Base-by-base conservation (phyloP, 2,329 filamentous ascomycete species). In the Colletotrichum coccodes region DNA sequence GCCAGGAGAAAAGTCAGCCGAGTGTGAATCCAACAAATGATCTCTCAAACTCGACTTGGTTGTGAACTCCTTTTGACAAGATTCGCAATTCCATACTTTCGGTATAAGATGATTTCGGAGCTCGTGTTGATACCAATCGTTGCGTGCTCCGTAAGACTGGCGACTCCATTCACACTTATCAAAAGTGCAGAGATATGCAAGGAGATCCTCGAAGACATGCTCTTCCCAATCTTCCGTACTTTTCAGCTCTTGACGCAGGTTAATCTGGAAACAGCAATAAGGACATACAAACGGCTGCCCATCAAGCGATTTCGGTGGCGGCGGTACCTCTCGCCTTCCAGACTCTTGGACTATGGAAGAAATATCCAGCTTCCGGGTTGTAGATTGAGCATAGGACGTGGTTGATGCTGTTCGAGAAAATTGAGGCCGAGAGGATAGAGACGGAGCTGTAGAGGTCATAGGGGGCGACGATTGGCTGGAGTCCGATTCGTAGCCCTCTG, bases 181-280 rank as follows among this genome's bases (percentile, higher is more conserved):
- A 18, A 62, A 68, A 9, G 64, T 68, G 49, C 64, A 68, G 21
- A 68, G 44, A 36, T 68, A 68, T 5, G 64, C 34, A 9, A 61
- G 40, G 3, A 68, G 23, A 18, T 68, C 64, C 28, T 57, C 44
- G 16, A 49, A 62, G 6, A 68, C 57, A 30, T 68, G 64, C 16
- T 62, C 38, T 49, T 62, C 28, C 64, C 64, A 68, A 14, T 63
- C 49, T 6, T 68, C 59, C 9, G 49, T 9, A 6, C 40, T 63
- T 38, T 18, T 30, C 2, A 68, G 46, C 21, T 63, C 50, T 8
- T 30, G 23, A 26, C 50, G 34, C 1, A 56, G 28, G 40, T 68
- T 61, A 12, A 68, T 16, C 9, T 68, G 49, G n/a, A 61, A 68
- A n/a, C 52, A 59, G 14, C 64, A 68, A 30, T 63, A 56, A 2